Percentiles rank a stretch among this genome's conserved stretches.
phyloP scores from a whole-genome alignment of 257 asterid species.

The Hygrophila difformis region DNA sequence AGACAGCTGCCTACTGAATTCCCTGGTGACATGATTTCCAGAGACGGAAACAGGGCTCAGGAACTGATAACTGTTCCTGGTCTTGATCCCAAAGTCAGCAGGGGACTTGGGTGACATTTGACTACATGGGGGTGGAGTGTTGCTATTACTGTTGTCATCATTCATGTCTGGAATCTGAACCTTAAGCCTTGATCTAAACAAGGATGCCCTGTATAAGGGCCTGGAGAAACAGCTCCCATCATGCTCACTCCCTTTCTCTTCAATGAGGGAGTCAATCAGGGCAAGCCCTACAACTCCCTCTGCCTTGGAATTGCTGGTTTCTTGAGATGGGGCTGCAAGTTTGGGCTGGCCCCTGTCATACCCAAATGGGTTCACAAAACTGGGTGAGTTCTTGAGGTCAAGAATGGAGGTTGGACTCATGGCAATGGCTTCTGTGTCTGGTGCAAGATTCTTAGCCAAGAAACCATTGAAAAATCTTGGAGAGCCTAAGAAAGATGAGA shows the following conservation, averaged over 20 bases:
- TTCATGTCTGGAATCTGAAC: conserved; percentile 49
- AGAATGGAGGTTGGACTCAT: conserved; percentile 70
- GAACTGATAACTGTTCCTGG: conserved; percentile 33
- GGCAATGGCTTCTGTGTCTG: conserved; percentile 27
- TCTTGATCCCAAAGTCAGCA: conserved; percentile 85
- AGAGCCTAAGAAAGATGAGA: conserved; percentile 55
- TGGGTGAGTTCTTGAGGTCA: conserved; percentile 36
- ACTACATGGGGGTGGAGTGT: conserved; percentile 17
- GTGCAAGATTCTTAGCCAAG: conserved; percentile 26
- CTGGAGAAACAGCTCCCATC: conserved; percentile 21
- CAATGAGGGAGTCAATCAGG: conserved; percentile 44
- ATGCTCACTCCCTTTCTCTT: conserved; percentile 15
- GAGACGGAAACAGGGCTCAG: conserved; percentile 18
- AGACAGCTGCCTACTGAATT: conserved; percentile 39
- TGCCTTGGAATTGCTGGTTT: conserved; percentile 18
- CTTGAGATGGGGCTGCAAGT: conserved; percentile 8
- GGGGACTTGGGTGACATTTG: conserved; percentile 59
- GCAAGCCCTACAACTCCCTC: conserved; percentile 75
- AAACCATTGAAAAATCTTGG: conserved; percentile 62
- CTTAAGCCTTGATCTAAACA: conserved; percentile 72
- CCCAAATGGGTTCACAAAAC: conserved; percentile 33
- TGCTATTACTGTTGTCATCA: too few species aligned
- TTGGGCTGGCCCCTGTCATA: conserved; percentile 19
- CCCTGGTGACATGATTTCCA: conserved; percentile 19
- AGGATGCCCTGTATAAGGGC: conserved; percentile 42